phyloP scores from a whole-genome alignment of 495 filamentous ascomycete genomes.

The Tuber indicum region DNA sequence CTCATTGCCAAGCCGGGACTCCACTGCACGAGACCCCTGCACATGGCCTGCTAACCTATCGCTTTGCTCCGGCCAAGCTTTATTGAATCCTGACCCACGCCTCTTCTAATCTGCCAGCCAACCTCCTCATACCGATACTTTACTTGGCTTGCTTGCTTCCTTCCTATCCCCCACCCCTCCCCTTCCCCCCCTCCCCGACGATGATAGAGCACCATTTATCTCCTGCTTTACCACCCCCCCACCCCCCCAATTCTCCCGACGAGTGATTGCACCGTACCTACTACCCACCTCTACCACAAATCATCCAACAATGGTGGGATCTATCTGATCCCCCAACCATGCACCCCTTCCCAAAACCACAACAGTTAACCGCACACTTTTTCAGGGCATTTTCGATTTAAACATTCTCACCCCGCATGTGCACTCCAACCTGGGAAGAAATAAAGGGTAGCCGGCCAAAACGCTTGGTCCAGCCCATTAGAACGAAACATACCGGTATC shows the following conservation, averaged over 20 bases:
- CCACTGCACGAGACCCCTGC: slow-evolving; percentile 25
- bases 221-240: background rate
- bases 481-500: background rate
- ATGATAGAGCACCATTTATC: background rate
- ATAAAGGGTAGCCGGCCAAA: background rate
- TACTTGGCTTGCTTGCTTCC: background rate
- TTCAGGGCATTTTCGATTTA: background rate
- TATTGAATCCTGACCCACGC: slow-evolving; percentile 4
- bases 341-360: background rate
- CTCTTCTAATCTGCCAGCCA: background rate
- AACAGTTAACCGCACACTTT: background rate
- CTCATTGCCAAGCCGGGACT: slow-evolving; percentile 30
- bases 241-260: background rate
- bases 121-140: background rate
- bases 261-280: background rate
- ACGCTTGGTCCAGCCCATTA: background rate
- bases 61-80: slow-evolving; percentile 29
- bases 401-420: background rate
- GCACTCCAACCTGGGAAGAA: background rate
- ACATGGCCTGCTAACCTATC: slow-evolving; percentile 20
- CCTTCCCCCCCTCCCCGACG: background rate
- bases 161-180: too few species aligned
- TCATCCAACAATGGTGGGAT: background rate
- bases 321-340: background rate
- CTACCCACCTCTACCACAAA: background rate